These are phyloP conservation scores for Exsudoporus frostii DNA, from an alignment of 768 basidiomycete genomes.

Conservation along the genomic window DNA sequence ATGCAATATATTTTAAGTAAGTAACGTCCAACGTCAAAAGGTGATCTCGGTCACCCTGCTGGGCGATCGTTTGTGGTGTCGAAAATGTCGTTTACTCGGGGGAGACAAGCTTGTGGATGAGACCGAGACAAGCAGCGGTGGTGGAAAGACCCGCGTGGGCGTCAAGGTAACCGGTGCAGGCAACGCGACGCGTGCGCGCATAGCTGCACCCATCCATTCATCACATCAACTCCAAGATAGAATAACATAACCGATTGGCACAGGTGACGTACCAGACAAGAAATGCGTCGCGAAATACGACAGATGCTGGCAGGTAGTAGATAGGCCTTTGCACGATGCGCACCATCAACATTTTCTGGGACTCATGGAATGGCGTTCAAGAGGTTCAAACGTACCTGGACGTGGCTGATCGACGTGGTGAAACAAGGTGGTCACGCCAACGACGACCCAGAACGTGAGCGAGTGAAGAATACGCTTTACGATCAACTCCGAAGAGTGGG, in stretches of 20 bases:
- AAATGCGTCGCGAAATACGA: neutral
- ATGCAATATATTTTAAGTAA: neutral
- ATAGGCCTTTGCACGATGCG: neutral
- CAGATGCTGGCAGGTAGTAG: neutral
- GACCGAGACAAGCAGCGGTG: neutral
- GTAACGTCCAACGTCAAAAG: neutral
- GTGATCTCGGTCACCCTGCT: constrained; percentile 13
- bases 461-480: constrained; percentile 6
- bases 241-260: neutral
- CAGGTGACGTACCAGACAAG: constrained; percentile 1
- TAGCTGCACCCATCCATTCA: neutral
- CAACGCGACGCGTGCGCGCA: neutral
- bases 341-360: neutral
- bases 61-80: constrained; percentile 6
- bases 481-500: constrained; percentile 16
- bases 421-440: neutral
- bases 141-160: neutral
- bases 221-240: neutral
- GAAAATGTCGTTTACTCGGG: neutral
- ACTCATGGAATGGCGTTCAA: neutral
- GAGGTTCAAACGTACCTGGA: neutral
- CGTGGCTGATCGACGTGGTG: neutral
- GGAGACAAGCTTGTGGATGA: neutral
- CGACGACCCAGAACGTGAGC: constrained; percentile 8
- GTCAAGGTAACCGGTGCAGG: neutral